phyloP scores from a whole-genome alignment of 2,329 filamentous ascomycete species.

The Cladorrhinum sp. region DNA sequence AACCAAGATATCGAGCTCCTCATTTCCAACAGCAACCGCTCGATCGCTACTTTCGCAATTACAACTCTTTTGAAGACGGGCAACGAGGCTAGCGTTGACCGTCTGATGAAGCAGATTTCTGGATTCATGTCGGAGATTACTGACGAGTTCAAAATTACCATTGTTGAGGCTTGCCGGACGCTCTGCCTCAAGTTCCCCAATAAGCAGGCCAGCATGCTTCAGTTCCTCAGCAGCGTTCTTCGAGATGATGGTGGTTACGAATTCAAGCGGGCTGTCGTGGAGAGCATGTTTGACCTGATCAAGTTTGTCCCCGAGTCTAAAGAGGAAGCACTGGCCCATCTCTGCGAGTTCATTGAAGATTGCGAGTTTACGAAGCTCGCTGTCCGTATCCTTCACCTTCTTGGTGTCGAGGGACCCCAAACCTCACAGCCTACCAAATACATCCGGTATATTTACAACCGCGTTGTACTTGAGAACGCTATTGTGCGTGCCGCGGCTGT shows the following conservation, averaged over 20 bases:
- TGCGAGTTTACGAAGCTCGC: slow-evolving; percentile 99
- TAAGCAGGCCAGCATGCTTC: slow-evolving; percentile 97
- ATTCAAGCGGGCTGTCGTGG: slow-evolving; percentile 95
- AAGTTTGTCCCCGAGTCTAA: slow-evolving; percentile 93
- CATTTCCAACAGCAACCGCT: slow-evolving; percentile 95
- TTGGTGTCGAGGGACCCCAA: slow-evolving; percentile 92
- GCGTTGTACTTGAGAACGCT: slow-evolving; percentile 94
- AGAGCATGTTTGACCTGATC: slow-evolving; percentile 99
- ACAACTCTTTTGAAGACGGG: slow-evolving; percentile 97
- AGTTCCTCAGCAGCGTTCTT: slow-evolving; percentile 94
- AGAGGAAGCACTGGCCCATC: slow-evolving; percentile 80
- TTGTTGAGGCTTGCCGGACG: slow-evolving; percentile 95
- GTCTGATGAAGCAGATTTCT: slow-evolving; percentile 97
- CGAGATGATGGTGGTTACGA: slow-evolving; percentile 97
- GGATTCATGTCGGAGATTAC: slow-evolving; percentile 99
- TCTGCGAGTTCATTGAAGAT: slow-evolving; percentile 99
- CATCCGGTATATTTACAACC: slow-evolving; percentile 98
- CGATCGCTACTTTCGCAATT: slow-evolving; percentile 96
- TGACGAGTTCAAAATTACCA: slow-evolving; percentile 99
- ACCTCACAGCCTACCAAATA: slow-evolving; percentile 97
- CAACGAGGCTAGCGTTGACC: slow-evolving; percentile 94
- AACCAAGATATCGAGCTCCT: slow-evolving; percentile 97
- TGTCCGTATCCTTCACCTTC: slow-evolving; percentile 88
- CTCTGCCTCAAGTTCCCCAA: slow-evolving; percentile 95
- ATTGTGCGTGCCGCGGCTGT: slow-evolving; percentile 93